Evolutionary conservation across 257 asterid species (phyloP).

Genomic region (Ballota nigra): DNA sequence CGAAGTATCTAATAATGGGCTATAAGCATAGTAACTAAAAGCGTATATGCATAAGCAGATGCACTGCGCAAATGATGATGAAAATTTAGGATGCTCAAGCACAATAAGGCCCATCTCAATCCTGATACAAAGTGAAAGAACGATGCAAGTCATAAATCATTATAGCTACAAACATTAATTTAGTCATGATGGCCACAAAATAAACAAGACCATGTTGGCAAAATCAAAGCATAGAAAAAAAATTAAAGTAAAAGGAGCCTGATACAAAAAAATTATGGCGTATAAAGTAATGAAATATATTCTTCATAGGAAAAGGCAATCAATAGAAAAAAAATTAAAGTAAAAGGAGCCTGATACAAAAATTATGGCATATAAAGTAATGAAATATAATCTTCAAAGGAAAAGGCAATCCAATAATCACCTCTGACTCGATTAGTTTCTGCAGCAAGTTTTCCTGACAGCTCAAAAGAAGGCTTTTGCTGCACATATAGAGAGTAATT

Average conservation of each 20-base stretch:
- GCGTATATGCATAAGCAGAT: background rate
- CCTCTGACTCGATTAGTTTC: conserved; percentile 96
- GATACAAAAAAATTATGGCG: background rate
- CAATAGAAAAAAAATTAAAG: background rate
- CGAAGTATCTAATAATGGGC: background rate
- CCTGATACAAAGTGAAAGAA: background rate
- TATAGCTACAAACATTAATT: conserved; percentile 4
- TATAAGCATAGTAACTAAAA: background rate
- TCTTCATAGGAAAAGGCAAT: too few relatives aligned
- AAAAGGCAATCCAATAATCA: conserved; percentile 25
- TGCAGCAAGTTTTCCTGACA: conserved; percentile 97
- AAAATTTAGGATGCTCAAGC: conserved; percentile 12
- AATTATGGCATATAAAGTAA: background rate
- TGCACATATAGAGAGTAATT: conserved; percentile 38
- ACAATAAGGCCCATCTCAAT: background rate
- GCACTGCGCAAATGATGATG: background rate
- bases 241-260: background rate
- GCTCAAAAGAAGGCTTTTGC: conserved; percentile 97
- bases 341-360: background rate
- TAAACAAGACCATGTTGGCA: background rate
- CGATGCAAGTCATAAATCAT: background rate
- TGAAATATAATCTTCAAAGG: background rate
- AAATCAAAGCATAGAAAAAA: background rate
- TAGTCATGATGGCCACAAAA: conserved; percentile 16
- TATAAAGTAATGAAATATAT: too few relatives aligned